A percentile compares a stretch with the other conserved stretches of the same genome.
These are phyloP conservation scores for Xylaria venustula DNA, from an alignment of 495 filamentous ascomycete genomes.

Conservation along the genomic window DNA sequence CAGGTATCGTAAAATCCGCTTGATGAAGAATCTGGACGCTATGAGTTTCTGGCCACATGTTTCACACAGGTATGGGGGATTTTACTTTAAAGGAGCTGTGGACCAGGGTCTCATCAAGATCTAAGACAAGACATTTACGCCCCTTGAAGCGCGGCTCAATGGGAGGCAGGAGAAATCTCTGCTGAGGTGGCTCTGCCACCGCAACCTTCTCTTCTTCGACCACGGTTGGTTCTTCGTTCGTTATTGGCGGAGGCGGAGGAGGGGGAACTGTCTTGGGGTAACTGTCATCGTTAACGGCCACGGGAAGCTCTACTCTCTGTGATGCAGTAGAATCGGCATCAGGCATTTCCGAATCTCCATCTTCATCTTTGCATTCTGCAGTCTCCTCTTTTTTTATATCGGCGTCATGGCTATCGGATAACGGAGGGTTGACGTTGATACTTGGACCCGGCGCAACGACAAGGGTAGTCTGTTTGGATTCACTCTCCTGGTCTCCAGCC, in stretches of 20 bases:
- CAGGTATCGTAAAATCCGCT: constrained; percentile 98
- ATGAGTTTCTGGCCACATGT: neutral
- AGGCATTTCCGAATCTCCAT: constrained; percentile 63
- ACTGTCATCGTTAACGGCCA: constrained; percentile 37
- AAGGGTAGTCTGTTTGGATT: constrained; percentile 47
- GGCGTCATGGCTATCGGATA: constrained; percentile 28
- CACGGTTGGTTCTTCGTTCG: constrained; percentile 19
- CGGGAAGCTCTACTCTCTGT: constrained; percentile 25
- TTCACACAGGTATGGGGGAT: neutral
- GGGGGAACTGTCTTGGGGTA: constrained; percentile 55
- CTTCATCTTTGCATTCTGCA: constrained; percentile 37
- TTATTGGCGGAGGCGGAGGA: constrained; percentile 45
- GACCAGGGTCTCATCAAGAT: constrained; percentile 97
- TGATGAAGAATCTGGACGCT: constrained; percentile 81
- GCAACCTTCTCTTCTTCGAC: constrained; percentile 33
- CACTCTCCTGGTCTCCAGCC: constrained; percentile 41
- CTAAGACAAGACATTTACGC: constrained; percentile 91
- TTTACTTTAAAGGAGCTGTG: constrained; percentile 98
- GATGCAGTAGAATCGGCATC: constrained; percentile 55
- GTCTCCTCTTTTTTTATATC: constrained; percentile 22
- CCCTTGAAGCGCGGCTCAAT: constrained; percentile 73
- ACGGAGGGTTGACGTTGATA: constrained; percentile 45
- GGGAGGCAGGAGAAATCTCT: constrained; percentile 78
- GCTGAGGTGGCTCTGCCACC: constrained; percentile 44
- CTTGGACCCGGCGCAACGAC: constrained; percentile 37